phyloP scores from a whole-genome alignment of 352 stramenopile species.

The Globisporangium carolinianum region DNA sequence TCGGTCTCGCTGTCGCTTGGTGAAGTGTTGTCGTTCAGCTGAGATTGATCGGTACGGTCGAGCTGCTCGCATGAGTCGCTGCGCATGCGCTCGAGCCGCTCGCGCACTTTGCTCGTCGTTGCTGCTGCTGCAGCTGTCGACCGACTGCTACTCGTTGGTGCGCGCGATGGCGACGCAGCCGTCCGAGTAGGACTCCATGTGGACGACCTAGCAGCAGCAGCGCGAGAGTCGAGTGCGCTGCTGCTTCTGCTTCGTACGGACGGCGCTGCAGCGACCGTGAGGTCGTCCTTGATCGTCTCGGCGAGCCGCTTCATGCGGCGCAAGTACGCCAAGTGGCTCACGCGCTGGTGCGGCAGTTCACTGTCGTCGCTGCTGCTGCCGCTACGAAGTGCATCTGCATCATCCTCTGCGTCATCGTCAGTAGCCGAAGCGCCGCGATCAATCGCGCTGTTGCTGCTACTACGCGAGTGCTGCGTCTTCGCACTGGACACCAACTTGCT shows the following conservation, averaged over 20 bases:
- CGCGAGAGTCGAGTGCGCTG: not conserved
- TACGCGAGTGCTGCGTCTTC: not conserved
- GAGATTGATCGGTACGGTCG: not conserved
- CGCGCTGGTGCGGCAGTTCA: constrained; percentile 36
- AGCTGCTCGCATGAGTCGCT: constrained; percentile 7
- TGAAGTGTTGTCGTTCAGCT: not conserved
- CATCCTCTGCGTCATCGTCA: not conserved
- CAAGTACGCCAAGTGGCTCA: constrained; percentile 68
- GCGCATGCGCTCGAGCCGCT: constrained; percentile 24
- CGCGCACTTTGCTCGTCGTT: constrained; percentile 22
- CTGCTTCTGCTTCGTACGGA: not conserved
- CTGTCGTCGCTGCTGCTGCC: constrained; percentile 23
- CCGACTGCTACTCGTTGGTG: not conserved
- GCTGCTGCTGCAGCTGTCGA: not conserved
- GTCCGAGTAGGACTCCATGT: not conserved
- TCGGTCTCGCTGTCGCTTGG: not conserved
- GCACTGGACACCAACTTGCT: not conserved
- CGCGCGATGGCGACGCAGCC: not conserved
- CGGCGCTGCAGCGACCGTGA: constrained; percentile 12
- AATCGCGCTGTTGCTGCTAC: not conserved
- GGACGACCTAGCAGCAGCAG: not conserved
- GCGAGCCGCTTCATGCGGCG: constrained; percentile 57
- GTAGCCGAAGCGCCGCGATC: not conserved
- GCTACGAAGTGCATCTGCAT: not conserved
- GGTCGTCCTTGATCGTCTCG: constrained; percentile 57